phyloP scores from a whole-genome alignment of 2,329 filamentous ascomycete genomes.

The Venturia oleaginea region DNA sequence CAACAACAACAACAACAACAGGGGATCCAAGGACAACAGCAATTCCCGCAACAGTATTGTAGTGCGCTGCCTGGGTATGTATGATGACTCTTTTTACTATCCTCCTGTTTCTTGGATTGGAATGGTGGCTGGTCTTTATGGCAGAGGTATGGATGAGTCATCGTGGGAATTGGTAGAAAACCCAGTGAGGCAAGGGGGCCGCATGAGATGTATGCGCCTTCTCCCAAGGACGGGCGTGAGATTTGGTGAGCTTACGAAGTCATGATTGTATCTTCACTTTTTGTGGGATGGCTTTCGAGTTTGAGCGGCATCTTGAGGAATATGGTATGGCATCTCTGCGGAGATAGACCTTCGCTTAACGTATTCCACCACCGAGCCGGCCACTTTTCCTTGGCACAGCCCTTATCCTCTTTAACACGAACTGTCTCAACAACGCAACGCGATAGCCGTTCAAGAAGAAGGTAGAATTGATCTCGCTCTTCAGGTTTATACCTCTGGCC shows the following conservation, averaged over 20 bases:
- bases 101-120: not conserved
- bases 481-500: no score
- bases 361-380: no score
- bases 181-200: not conserved
- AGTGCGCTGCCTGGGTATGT: not conserved
- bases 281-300: not conserved
- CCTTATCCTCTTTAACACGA: no score
- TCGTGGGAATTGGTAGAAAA: not conserved
- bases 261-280: not conserved
- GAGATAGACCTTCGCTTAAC: not conserved
- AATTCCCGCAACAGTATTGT: not conserved
- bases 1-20: not conserved
- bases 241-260: not conserved
- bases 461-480: no score
- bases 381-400: no score
- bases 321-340: not conserved
- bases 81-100: not conserved
- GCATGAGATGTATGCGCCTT: constrained; percentile 14
- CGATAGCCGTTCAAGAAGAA: no score
- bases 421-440: no score
- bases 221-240: not conserved
- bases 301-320: not conserved
- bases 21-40: not conserved
- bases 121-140: not conserved
- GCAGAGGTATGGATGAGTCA: constrained; percentile 7